Percentiles rank a stretch among this genome's conserved stretches.
Conservation (phyloP, 768 basidiomycete species). For the Pleurotus eryngii region DNA sequence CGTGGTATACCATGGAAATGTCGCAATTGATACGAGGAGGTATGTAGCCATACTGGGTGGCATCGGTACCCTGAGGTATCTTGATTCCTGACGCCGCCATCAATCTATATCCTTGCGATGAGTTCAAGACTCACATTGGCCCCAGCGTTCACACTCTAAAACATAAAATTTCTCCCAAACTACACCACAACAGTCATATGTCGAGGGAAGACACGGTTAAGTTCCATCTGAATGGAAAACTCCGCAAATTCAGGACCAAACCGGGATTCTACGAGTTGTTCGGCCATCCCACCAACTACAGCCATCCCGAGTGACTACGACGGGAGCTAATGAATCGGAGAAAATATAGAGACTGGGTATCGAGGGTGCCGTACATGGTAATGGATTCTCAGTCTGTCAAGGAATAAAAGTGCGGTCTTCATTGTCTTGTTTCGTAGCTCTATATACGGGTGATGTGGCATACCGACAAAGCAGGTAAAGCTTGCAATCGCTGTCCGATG, state of each 20-base stretch:
- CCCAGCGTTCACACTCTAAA: neutral
- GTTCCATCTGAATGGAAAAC: neutral
- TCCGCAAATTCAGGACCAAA: neutral
- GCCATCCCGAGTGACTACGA: too few relatives aligned
- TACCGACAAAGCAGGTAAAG: neutral
- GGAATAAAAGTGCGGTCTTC: too few relatives aligned
- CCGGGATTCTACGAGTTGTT: too few relatives aligned
- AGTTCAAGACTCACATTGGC: neutral
- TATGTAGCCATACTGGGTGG: neutral
- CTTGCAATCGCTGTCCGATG: neutral
- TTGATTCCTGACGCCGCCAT: neutral
- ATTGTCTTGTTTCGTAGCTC: neutral
- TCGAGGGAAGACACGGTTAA: neutral
- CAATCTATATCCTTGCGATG: slow-evolving; percentile 2
- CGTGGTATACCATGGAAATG: too few relatives aligned
- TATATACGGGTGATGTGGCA: slow-evolving; percentile 1
- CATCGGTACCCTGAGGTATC: neutral
- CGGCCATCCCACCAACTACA: too few relatives aligned
- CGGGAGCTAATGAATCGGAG: too few relatives aligned
- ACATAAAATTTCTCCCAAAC: neutral
- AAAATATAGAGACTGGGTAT: neutral
- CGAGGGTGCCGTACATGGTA: neutral
- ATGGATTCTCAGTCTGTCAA: too few relatives aligned
- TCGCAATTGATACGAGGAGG: too few relatives aligned
- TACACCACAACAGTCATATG: neutral